Base-by-base conservation (phyloP, 306 rosid species). In the Pyrus pyrifolia region DNA sequence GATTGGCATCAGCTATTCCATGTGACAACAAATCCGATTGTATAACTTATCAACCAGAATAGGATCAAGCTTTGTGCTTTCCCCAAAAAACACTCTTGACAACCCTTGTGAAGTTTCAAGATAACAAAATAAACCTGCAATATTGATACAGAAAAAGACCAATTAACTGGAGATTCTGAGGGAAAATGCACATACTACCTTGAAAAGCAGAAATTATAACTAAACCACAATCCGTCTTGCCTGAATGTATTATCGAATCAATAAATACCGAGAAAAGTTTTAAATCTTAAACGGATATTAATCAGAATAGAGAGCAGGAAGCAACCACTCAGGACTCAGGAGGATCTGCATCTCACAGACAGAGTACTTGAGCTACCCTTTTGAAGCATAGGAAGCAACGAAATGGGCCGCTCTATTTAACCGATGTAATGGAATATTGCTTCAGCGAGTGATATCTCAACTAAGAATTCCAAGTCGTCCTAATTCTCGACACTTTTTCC, bases 1-100 rank as follows among this genome's bases (percentile, higher is more conserved):
- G 59, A 74, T 81, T 76, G 73, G 82, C 93, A 83, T 91, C 82
- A 68, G 81, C 82, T 71, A 76, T 52, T 52, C 67, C 25, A 63
- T 53, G 67, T 8, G 30, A 79, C n/a, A 66, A 46, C 49, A 68
- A 45, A 72, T 59, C 73, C 21, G 59, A 61, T 31, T 53, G 69
- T 15, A 53, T 22, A 2, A n/a, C 44, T 2, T 14, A 70, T 75
- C 58, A 66, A 82, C 30, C 45, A 73, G 76, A 73, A 80, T 8
- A 49, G 61, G 13, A 81, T 81, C 79, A 51, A 74, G 70, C 65
- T 46, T 18, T 10, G 35, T 25, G 27, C 76, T 78, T 74, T 63
- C 25, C 29, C 59, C 60, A 58, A 33, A 40, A 61, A 51, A 40
- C 5, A 30, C 19, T 45, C 18, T 11, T 6, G 64, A 61, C 72